Base-by-base conservation (phyloP, 805 yeast species). In the Candida glaebosa region DNA sequence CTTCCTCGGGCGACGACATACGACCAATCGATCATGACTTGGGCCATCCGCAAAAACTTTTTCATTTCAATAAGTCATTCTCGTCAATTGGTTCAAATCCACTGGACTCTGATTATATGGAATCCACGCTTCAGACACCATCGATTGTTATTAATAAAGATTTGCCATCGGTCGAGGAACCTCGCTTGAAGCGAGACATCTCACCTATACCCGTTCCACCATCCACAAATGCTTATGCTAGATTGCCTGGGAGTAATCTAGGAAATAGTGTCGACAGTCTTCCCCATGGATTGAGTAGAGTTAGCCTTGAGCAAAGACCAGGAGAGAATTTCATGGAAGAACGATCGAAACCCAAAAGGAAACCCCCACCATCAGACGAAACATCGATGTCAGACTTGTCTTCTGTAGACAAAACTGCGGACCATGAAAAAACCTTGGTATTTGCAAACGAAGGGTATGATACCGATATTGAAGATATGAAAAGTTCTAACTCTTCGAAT, bases 201-300 rank as follows among this genome's bases (percentile, higher is more conserved):
- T 51, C 61, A 0, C 67, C 67, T 3, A 59, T 60, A 2, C 42
- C 46, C 1, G 51, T 63, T 5, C 64, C 66, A 0, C 57, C 53
- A 2, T 59, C 65, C 8, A 62, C 58, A 37, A 51, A 56, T 38
- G 60, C 63, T 3, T 50, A 45, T 28, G 63, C 64, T 3, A 42
- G 66, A 37, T 58, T 52, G 15, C 60, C 56, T 14, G 47, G 45
- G 9, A 51, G 53, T 5, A 55, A 60, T 16, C 51, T 54, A 37
- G 47, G 45, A 9, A 51, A 53, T 5, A 55, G 60, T 16, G 52
- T 54, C 37, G 58, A 53, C 35, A 43, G 52, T 38, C 51, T 52
- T 19, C 37, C 19, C 7, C 15, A n/a, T 3, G 19, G n/a, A n/a
- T 12, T 12, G 25, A 34, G 22, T 26, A 39, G 39, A 24, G 10